phyloP scores from a whole-genome alignment of 768 basidiomycete species.

The Xerocomellus amylosporus region DNA sequence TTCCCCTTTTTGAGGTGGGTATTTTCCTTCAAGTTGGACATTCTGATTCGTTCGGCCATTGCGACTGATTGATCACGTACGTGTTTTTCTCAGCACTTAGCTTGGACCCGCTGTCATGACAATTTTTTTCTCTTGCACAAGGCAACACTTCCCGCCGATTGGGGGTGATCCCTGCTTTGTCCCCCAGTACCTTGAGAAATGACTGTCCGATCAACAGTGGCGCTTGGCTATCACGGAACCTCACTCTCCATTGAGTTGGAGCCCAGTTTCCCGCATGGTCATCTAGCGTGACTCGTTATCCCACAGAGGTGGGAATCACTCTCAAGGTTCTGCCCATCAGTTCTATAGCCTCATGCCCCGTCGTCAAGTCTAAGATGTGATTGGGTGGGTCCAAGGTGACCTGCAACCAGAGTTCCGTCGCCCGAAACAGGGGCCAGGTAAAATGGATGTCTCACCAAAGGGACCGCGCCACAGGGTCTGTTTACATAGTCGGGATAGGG shows the following conservation, averaged over 20 bases:
- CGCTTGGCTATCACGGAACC: background rate
- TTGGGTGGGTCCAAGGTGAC: background rate
- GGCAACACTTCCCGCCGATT: background rate
- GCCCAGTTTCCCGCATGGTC: background rate
- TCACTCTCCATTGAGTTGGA: constrained; percentile 17
- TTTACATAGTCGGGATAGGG: constrained; percentile 9
- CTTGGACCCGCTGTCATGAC: constrained; percentile 9
- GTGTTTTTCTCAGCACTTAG: constrained; percentile 3
- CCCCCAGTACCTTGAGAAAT: constrained; percentile 1
- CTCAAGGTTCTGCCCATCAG: background rate
- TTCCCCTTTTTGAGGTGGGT: background rate
- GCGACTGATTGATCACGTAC: constrained; percentile 4
- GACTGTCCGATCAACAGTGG: background rate
- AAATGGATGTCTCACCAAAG: background rate
- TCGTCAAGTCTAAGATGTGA: background rate
- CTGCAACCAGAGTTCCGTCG: background rate
- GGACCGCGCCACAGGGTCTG: constrained; percentile 21
- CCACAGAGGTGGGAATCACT: constrained; percentile 24
- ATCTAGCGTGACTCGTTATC: constrained; percentile 3
- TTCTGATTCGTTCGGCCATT: background rate
- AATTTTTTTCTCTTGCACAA: constrained; percentile 3
- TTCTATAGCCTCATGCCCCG: background rate
- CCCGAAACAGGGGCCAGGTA: constrained; percentile 12
- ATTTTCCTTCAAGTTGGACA: background rate
- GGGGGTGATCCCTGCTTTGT: constrained; percentile 12